Conservation (phyloP, 768 basidiomycete species). For the Termitomyces sp. region DNA sequence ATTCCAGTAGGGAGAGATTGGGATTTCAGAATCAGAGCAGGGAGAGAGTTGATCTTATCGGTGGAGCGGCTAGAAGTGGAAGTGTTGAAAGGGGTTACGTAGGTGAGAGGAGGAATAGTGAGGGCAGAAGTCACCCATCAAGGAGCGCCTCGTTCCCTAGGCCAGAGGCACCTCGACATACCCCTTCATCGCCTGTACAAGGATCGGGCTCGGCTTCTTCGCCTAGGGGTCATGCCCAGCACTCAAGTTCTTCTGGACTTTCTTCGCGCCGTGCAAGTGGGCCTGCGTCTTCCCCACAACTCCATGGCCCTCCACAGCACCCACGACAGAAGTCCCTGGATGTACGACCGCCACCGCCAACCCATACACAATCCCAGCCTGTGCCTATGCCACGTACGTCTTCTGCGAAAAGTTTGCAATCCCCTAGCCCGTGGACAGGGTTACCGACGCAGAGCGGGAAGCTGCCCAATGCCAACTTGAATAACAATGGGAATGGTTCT, state of each 20-base stretch:
- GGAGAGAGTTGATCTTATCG: conserved; percentile 19
- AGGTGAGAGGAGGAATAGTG: neutral
- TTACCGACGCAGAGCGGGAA: conserved; percentile 32
- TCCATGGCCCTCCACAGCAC: conserved; percentile 4
- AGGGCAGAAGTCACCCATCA: conserved; percentile 9
- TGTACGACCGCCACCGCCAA: conserved; percentile 14
- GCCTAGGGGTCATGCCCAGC: conserved; percentile 11
- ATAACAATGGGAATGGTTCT: neutral
- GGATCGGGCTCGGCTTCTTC: conserved; percentile 8
- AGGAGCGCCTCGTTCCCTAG: conserved; percentile 22
- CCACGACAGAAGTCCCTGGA: conserved; percentile 11
- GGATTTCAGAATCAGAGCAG: conserved; percentile 25
- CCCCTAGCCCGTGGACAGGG: conserved; percentile 41
- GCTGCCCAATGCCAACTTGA: conserved; percentile 17
- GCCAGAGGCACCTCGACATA: conserved; percentile 15
- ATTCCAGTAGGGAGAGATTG: conserved; percentile 21
- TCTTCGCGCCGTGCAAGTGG: conserved; percentile 23
- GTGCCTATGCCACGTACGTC: conserved; percentile 18
- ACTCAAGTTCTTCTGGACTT: neutral
- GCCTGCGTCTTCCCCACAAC: conserved; percentile 13
- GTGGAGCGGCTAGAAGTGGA: conserved; percentile 8
- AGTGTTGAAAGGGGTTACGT: conserved; percentile 3
- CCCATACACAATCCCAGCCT: conserved; percentile 25
- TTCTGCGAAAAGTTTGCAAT: conserved; percentile 23
- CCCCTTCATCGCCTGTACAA: conserved; percentile 15